Base-by-base conservation (phyloP, 2,329 filamentous ascomycete genomes). In the Tolypocladium endophyticum region DNA sequence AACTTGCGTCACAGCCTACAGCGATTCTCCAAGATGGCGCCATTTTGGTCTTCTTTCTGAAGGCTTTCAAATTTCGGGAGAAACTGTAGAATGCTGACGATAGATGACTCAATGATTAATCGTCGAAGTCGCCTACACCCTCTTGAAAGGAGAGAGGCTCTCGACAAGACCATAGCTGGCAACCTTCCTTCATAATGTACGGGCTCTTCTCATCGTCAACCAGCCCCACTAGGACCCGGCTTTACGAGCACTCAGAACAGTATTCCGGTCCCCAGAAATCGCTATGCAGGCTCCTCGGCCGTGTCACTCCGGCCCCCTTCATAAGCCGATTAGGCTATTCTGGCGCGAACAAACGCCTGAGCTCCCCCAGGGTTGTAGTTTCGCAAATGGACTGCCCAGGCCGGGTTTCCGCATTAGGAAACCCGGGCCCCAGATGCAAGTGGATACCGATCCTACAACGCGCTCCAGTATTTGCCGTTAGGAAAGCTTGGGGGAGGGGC, bases 1-100 rank as follows among this genome's bases (percentile, higher is more conserved):
- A 16, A 72, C 79, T 72, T 69, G 82, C 80, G 74, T 83, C 80
- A 67, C 79, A 80, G 65, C 79, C 80, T 64, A 82, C 73, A 52
- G 77, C 80, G 59, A 83, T 80, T 67, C 73, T 80, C 79, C 79
- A 81, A 63, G 74, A 75, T 56, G 76, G 77, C 61, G 74, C 67
- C 77, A 80, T 79, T 58, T 58, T 74, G 57, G 58, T 62, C 56
- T 58, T 43, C 6, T 30, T 58, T 60, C 6, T n/a, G 28, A 36
- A 41, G 8, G 41, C 33, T n/a, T 43, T n/a, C 18, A 52, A 52
- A 2, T 28, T 8, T 16, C 16, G 16, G 1, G 7, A 30, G 14
- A 14, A 16, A 30, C 3, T 18, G 35, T 8, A 20, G 9, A 9
- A n/a, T 53, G 12, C n/a, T 18, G n/a, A 30, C 1, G 30, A 16